Evolutionary conservation across 1,284 basidiomycete genomes (phyloP).

Genomic region (Rhodotorula sp.): DNA sequence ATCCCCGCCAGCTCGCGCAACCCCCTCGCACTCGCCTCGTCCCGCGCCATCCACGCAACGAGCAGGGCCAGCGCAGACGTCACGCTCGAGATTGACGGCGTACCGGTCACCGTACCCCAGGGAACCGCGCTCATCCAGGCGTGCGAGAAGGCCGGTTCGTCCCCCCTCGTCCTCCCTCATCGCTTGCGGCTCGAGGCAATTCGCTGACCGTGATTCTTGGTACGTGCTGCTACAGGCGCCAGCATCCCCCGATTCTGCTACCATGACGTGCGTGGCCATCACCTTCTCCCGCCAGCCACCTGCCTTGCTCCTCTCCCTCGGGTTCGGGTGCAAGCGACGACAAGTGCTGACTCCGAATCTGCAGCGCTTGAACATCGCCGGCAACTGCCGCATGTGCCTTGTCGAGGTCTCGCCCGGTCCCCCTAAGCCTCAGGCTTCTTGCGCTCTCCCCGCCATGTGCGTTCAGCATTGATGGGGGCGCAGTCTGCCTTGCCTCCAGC

Average conservation of each 20-base stretch:
- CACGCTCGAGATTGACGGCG: conserved; percentile 45
- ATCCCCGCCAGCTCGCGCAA: neutral
- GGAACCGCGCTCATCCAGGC: conserved; percentile 95
- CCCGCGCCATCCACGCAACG: conserved; percentile 19
- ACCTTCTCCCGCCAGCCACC: too few relatives aligned
- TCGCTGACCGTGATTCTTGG: neutral
- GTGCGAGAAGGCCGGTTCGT: conserved; percentile 57
- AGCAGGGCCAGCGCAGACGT: conserved; percentile 32
- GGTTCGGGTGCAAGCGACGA: neutral
- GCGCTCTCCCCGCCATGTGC: conserved; percentile 93
- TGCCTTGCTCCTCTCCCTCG: neutral
- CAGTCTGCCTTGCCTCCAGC: neutral
- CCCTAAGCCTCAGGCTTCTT: conserved; percentile 49
- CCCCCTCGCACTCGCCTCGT: neutral
- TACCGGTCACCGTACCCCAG: conserved; percentile 49
- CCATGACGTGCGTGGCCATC: conserved; percentile 83
- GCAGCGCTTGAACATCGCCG: conserved; percentile 83
- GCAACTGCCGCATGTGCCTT: conserved; percentile 96
- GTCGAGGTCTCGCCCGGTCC: conserved; percentile 69
- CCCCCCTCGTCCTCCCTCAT: too few relatives aligned
- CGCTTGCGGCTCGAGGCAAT: neutral
- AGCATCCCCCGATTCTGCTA: conserved; percentile 71
- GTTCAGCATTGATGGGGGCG: neutral
- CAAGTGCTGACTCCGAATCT: neutral
- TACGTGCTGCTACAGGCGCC: conserved; percentile 13